Evolutionary conservation across 306 rosid species (phyloP).

Genomic region (Medicago arabica): DNA sequence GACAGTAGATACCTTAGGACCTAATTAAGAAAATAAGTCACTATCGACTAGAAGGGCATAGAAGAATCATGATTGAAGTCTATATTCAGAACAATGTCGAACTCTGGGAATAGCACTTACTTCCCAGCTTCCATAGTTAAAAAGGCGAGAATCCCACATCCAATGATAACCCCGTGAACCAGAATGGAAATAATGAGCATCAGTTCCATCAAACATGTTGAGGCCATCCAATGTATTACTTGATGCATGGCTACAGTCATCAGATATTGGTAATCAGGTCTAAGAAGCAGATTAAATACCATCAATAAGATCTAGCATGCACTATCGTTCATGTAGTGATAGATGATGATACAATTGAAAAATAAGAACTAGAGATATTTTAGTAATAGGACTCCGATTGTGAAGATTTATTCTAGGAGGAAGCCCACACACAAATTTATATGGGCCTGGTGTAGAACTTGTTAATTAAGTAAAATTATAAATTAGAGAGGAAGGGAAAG

Average conservation of each 20-base stretch:
- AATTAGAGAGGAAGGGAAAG: neutral
- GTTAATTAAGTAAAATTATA: slow-evolving; percentile 1
- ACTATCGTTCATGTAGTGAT: slow-evolving; percentile 32
- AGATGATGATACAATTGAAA: slow-evolving; percentile 13
- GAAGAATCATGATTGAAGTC: slow-evolving; percentile 28
- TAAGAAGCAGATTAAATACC: slow-evolving; percentile 30
- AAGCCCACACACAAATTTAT: neutral
- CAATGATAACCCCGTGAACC: slow-evolving; percentile 98
- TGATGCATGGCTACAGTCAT: slow-evolving; percentile 79
- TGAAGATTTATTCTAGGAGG: slow-evolving; percentile 5
- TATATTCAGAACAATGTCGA: slow-evolving; percentile 13
- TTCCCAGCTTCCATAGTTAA: slow-evolving; percentile 99
- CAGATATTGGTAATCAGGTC: slow-evolving; percentile 43
- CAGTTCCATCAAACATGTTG: slow-evolving; percentile 98
- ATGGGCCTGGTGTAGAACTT: neutral
- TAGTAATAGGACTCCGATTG: neutral
- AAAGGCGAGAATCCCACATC: slow-evolving; percentile 99
- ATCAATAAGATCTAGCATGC: slow-evolving; percentile 35
- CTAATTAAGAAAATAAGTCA: slow-evolving; percentile 53
- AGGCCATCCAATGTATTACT: slow-evolving; percentile 93
- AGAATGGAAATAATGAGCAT: slow-evolving; percentile 90
- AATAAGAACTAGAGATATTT: slow-evolving; percentile 14
- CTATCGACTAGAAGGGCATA: slow-evolving; percentile 24
- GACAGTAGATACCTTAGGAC: slow-evolving; percentile 92
- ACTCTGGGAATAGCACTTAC: slow-evolving; percentile 56